phyloP scores from a whole-genome alignment of 768 basidiomycete genomes.

The Coprinellus micaceus region DNA sequence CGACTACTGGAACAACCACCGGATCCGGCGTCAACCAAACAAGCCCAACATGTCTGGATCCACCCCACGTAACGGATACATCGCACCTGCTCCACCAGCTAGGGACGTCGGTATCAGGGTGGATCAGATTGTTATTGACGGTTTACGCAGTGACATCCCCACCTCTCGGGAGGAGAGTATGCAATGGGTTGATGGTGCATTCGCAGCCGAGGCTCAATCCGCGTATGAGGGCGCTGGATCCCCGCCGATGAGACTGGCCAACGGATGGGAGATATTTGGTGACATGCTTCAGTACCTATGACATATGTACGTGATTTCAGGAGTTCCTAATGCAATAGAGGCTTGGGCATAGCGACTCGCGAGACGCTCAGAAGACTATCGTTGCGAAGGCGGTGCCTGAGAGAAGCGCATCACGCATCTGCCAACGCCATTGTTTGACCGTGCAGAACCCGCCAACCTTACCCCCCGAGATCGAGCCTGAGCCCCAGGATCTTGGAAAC shows the following conservation, averaged over 20 bases:
- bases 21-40: conserved; percentile 15
- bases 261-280: neutral
- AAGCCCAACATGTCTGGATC: conserved; percentile 25
- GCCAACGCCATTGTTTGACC: no score
- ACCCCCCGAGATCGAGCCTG: no score
- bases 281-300: neutral
- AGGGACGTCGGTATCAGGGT: conserved; percentile 15
- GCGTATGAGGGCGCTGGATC: neutral
- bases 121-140: conserved; percentile 14
- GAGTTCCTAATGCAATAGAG: no score
- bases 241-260: neutral
- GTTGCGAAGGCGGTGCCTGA: no score
- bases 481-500: no score
- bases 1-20: conserved; percentile 26
- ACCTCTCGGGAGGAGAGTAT: conserved; percentile 15
- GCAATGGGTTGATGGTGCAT: conserved; percentile 1
- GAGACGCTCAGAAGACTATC: no score
- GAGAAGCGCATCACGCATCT: no score
- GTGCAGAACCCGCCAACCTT: no score
- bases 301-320: no score
- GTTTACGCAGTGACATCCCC: conserved; percentile 14
- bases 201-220: neutral
- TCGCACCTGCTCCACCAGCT: conserved; percentile 11
- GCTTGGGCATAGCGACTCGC: no score
- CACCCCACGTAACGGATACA: conserved; percentile 19